phyloP scores from a whole-genome alignment of 2,329 filamentous ascomycete genomes.

The Pestalotiopsis sp. region DNA sequence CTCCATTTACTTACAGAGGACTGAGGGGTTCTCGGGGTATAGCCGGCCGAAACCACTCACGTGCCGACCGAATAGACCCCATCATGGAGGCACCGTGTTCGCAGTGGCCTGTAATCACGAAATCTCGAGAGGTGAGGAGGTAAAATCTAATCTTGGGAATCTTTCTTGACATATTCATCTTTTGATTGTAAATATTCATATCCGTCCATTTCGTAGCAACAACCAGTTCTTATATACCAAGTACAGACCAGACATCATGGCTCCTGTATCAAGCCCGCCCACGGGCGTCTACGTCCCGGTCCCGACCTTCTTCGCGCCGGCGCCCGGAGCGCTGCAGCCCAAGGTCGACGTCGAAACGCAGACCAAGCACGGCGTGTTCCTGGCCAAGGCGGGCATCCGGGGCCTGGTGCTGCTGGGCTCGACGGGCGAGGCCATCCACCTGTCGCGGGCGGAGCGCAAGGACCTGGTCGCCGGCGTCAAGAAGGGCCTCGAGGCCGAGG shows the following conservation, averaged over 20 bases:
- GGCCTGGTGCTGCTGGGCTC: conserved; percentile 66
- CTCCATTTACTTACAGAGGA: not conserved
- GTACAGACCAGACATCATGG: not conserved
- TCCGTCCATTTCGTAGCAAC: too few relatives aligned
- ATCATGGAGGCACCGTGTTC: not conserved
- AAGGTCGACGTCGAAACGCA: conserved; percentile 62
- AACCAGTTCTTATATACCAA: not conserved
- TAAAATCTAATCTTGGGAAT: not conserved
- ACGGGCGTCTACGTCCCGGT: conserved; percentile 62
- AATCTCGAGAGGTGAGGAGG: not conserved
- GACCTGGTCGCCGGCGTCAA: conserved; percentile 58
- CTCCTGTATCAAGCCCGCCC: conserved; percentile 38
- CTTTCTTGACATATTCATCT: not conserved
- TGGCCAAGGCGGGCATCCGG: conserved; percentile 61
- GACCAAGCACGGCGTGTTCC: conserved; percentile 59
- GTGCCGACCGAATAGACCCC: not conserved
- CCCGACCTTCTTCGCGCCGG: conserved; percentile 64
- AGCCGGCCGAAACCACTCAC: not conserved
- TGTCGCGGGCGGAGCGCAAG: conserved; percentile 59
- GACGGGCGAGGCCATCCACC: conserved; percentile 66
- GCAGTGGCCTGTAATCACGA: not conserved
- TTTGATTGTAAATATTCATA: too few relatives aligned
- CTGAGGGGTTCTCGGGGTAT: conserved; percentile 3
- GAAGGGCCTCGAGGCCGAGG: conserved; percentile 55
- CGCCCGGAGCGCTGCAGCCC: conserved; percentile 46